Conservation (phyloP, 1,139 yeast genomes). For the Suhomyces panamericanus region DNA sequence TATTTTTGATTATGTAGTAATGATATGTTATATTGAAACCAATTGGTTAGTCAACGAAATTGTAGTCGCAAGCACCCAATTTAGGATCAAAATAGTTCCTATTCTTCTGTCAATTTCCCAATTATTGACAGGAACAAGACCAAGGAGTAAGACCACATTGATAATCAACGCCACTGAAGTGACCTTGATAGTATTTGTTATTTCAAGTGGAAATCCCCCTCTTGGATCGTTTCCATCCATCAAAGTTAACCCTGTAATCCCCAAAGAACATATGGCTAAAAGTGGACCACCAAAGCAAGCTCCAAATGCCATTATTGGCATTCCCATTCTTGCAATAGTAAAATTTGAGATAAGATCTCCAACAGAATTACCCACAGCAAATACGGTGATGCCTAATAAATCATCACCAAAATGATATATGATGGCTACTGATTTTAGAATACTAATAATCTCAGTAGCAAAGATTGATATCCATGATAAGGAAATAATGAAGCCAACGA, state of each 20-base stretch:
- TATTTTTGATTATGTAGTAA: constrained; percentile 2
- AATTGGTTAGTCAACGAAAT: constrained; percentile 32
- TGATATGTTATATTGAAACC: constrained; percentile 1
- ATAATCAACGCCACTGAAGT: constrained; percentile 31
- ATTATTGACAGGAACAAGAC: constrained; percentile 58
- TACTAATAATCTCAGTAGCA: constrained; percentile 74
- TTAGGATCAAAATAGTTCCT: constrained; percentile 40
- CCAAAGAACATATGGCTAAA: constrained; percentile 47
- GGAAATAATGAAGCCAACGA: constrained; percentile 66
- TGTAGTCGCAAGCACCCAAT: constrained; percentile 56
- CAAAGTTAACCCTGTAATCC: constrained; percentile 59
- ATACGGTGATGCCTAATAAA: constrained; percentile 74
- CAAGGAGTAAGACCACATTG: constrained; percentile 53
- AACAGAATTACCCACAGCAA: constrained; percentile 89
- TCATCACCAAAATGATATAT: constrained; percentile 72
- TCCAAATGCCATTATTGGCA: constrained; percentile 88
- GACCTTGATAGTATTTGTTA: constrained; percentile 20
- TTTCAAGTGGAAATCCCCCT: constrained; percentile 14
- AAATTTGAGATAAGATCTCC: constrained; percentile 88
- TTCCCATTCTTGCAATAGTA: constrained; percentile 82
- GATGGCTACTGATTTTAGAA: constrained; percentile 63
- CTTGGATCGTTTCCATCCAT: constrained; percentile 24
- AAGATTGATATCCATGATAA: constrained; percentile 73
- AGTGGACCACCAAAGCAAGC: constrained; percentile 96
- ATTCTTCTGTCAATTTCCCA: constrained; percentile 66